Conservation (phyloP, 371 early-diverging fungal genomes). For the Parasitella parasitica region DNA sequence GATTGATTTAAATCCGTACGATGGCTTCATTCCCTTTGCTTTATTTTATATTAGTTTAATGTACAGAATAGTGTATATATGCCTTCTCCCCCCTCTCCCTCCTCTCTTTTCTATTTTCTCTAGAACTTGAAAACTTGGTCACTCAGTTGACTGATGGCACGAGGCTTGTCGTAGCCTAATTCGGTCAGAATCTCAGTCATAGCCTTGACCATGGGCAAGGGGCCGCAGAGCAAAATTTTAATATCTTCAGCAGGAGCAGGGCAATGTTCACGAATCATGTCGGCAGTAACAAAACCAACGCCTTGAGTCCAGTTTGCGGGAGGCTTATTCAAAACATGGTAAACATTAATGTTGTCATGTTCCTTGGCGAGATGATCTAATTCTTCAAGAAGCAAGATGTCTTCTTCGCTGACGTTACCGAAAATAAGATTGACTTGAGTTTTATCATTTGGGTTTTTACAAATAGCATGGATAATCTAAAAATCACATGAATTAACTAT, state of each 20-base stretch:
- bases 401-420: constrained; percentile 89
- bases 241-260: constrained; percentile 78
- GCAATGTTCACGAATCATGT: constrained; percentile 74
- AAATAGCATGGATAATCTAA: constrained; percentile 78
- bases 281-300: constrained; percentile 83
- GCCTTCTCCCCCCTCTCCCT: no score
- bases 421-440: constrained; percentile 84
- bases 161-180: constrained; percentile 76
- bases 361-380: constrained; percentile 75
- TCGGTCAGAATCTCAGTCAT: constrained; percentile 71
- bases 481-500: background rate
- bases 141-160: constrained; percentile 80
- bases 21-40: background rate
- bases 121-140: constrained; percentile 55
- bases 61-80: background rate
- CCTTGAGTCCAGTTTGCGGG: constrained; percentile 86
- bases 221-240: constrained; percentile 95
- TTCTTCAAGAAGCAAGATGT: constrained; percentile 86
- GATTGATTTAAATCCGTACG: background rate
- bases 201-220: constrained; percentile 91
- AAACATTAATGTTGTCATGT: constrained; percentile 80
- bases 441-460: constrained; percentile 82
- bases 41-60: background rate
- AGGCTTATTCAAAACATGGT: constrained; percentile 85
- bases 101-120: background rate